Percentiles rank a stretch among this genome's conserved stretches.
Evolutionary conservation across 2,329 filamentous ascomycete species (phyloP).

Genomic region (Fusarium nanum): DNA sequence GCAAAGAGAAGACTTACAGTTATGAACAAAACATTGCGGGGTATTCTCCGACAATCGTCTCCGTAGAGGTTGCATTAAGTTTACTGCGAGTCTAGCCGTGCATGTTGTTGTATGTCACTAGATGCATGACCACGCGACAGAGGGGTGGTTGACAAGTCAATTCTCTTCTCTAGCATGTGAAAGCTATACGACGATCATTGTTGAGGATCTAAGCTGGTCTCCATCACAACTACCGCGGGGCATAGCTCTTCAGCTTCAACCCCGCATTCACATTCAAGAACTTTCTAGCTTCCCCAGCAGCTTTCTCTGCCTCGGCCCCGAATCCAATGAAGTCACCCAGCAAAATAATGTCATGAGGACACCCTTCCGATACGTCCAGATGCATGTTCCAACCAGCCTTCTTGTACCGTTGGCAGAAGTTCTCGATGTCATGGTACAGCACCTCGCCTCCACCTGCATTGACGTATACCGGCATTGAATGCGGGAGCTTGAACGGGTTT

Average conservation of each 20-base stretch:
- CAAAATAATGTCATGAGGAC: slow-evolving; percentile 38
- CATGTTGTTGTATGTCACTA: not conserved
- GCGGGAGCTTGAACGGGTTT: slow-evolving; percentile 24
- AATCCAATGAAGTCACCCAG: slow-evolving; percentile 31
- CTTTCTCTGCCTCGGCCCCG: slow-evolving; percentile 32
- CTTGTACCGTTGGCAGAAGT: slow-evolving; percentile 28
- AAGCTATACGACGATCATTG: not conserved
- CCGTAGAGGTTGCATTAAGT: not conserved
- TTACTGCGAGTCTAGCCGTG: not conserved
- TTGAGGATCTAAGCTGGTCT: not conserved
- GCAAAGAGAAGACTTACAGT: not conserved
- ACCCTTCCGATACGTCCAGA: slow-evolving; percentile 28
- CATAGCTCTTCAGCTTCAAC: slow-evolving; percentile 9
- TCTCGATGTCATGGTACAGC: slow-evolving; percentile 34
- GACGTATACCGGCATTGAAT: slow-evolving; percentile 27
- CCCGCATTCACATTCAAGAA: slow-evolving; percentile 25
- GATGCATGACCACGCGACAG: slow-evolving; percentile 17
- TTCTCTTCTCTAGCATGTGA: slow-evolving; percentile 12
- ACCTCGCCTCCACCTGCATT: slow-evolving; percentile 33
- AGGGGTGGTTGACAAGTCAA: not conserved
- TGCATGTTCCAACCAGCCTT: slow-evolving; percentile 31
- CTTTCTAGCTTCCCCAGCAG: slow-evolving; percentile 23
- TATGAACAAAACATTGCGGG: slow-evolving; percentile 13
- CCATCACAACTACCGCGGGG: not conserved
- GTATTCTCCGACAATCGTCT: slow-evolving; percentile 13